Base-by-base conservation (phyloP, 2,329 filamentous ascomycete species). In the Leptographium flavum region DNA sequence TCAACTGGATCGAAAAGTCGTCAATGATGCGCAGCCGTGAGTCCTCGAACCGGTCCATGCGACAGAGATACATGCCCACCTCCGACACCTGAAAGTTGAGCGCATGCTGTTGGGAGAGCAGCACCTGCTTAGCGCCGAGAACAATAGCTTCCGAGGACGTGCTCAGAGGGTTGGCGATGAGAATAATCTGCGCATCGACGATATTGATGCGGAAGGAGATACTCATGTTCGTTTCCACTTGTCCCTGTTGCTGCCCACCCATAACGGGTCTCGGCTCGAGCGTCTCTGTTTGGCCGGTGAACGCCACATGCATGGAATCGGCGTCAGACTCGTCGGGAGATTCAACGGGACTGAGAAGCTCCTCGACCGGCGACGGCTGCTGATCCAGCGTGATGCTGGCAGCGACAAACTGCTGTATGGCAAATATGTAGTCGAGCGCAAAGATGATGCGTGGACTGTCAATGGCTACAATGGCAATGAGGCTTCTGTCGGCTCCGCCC, bases 1-100 rank as follows among this genome's bases (percentile, higher is more conserved):
- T 92, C 55, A 94, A 71, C 51, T 92, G 84, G 10, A 96, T 69
- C 3, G 87, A 94, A 60, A 98, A 98, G 61, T 98, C 88, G 58
- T 99, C 93, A 28, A 99, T 76, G 49, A 99, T 94, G 17, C 92
- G 80, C 39, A 98, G 71, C 32, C 87, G 79, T 35, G 82, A 88
- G 4, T 84, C 87, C 54, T 98, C 90, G 54, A 96, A 96, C 51
- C 81, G 85, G 61, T 99, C 93, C 92, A 99, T 98, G 13, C 92
- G 83, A 58, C 93, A 98, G 28, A 98, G 64, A 60, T 95, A 99
- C 92, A 99, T 98, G 54, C 92, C 92, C 44, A 96, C 76, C 57
- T 96, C 81, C 8, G 87, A 88, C 3, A 98, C 79, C 58, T 98
- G 90, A 57, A 99, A 74, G 1, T 92, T 95, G 54, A 93, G 74